Percentiles rank a stretch among this genome's conserved stretches.
phyloP scores from a whole-genome alignment of 1,284 basidiomycete species.

The Ceratobasidium sp. region DNA sequence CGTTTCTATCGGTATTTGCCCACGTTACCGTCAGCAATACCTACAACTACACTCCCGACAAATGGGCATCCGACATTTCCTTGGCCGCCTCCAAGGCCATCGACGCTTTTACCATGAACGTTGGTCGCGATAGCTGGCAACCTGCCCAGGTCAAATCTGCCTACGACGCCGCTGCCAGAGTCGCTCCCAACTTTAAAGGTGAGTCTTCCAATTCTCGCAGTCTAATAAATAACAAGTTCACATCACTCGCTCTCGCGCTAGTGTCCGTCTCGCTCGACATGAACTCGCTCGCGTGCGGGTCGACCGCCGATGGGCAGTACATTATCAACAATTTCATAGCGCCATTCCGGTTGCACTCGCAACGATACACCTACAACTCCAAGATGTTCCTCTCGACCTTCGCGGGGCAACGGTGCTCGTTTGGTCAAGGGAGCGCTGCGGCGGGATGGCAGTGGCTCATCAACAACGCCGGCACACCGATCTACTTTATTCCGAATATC shows the following conservation, averaged over 20 bases:
- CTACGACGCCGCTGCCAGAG: constrained; percentile 55
- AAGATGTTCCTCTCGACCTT: constrained; percentile 60
- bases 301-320: constrained; percentile 53
- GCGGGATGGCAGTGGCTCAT: constrained; percentile 32
- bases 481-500: constrained; percentile 57
- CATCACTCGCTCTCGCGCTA: neutral
- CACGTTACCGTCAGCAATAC: constrained; percentile 60
- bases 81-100: constrained; percentile 59
- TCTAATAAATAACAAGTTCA: constrained; percentile 18
- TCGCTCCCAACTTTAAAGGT: constrained; percentile 56
- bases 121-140: constrained; percentile 58
- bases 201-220: constrained; percentile 54
- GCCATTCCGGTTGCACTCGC: constrained; percentile 53
- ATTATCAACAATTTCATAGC: constrained; percentile 55
- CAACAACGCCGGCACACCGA: constrained; percentile 22
- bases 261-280: constrained; percentile 40
- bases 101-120: constrained; percentile 61
- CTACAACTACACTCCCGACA: constrained; percentile 56
- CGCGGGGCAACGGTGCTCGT: constrained; percentile 56
- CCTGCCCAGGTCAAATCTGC: constrained; percentile 55
- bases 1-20: constrained; percentile 54
- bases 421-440: constrained; percentile 13
- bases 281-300: constrained; percentile 51
- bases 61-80: constrained; percentile 58
- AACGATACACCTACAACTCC: constrained; percentile 56